phyloP scores from a whole-genome alignment of 2,329 filamentous ascomycete species.

The Scorias spongiosa region DNA sequence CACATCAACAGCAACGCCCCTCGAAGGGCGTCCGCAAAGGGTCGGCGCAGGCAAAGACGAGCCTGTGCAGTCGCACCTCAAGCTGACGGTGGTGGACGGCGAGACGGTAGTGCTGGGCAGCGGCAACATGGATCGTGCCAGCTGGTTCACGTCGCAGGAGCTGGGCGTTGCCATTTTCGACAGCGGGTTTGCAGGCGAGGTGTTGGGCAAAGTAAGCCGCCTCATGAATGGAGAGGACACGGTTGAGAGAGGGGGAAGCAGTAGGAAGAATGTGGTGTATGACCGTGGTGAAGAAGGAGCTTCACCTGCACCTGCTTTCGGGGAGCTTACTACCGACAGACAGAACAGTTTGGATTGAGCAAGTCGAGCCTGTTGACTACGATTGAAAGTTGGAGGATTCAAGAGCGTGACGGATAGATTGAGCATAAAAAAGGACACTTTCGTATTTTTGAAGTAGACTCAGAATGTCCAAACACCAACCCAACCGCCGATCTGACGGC shows the following conservation, averaged over 20 bases:
- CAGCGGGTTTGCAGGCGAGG: slow-evolving; percentile 19
- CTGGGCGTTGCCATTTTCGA: slow-evolving; percentile 48
- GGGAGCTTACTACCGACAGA: too few relatives aligned
- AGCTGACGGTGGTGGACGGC: slow-evolving; percentile 58
- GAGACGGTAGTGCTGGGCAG: slow-evolving; percentile 57
- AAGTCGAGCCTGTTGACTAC: too few relatives aligned
- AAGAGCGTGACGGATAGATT: too few relatives aligned
- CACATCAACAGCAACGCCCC: slow-evolving; percentile 6
- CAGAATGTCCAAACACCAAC: too few relatives aligned
- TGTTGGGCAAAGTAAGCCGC: not conserved
- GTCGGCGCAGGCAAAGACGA: slow-evolving; percentile 20
- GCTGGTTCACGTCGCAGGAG: slow-evolving; percentile 79
- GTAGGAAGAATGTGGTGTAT: not conserved
- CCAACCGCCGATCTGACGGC: too few relatives aligned
- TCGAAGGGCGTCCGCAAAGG: too few relatives aligned
- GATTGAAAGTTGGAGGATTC: too few relatives aligned
- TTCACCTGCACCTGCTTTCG: too few relatives aligned
- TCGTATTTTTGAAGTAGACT: too few relatives aligned
- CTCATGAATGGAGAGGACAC: not conserved
- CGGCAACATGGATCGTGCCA: slow-evolving; percentile 72
- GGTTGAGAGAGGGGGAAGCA: too few relatives aligned
- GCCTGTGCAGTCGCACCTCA: slow-evolving; percentile 62
- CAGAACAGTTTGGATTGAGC: too few relatives aligned
- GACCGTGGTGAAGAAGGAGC: not conserved
- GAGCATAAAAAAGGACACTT: too few relatives aligned